Conservation (phyloP, 495 filamentous ascomycete species). For the Podospora australis region DNA sequence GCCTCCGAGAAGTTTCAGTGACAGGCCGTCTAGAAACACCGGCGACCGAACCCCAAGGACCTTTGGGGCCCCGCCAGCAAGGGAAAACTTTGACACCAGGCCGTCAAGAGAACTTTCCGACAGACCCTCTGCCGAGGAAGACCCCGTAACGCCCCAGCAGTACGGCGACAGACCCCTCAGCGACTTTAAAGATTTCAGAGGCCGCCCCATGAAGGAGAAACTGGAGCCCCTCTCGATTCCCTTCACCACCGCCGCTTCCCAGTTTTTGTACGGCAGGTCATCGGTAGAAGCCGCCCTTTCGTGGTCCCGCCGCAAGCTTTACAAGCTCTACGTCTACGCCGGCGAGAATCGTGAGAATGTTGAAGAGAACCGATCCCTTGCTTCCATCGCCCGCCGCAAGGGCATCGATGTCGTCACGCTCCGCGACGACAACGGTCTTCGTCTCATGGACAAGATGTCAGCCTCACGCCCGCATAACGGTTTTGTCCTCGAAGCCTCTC, state of each 20-base stretch:
- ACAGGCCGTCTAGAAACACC: neutral
- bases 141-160: neutral
- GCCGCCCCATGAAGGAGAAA: constrained; percentile 2
- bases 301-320: constrained; percentile 61
- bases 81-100: neutral
- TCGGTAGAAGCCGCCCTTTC: constrained; percentile 77
- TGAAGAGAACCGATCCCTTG: constrained; percentile 40
- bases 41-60: neutral
- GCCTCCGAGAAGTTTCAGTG: neutral
- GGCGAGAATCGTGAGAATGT: constrained; percentile 42
- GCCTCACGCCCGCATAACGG: constrained; percentile 84
- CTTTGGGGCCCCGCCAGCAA: neutral
- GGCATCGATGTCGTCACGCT: constrained; percentile 49
- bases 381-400: constrained; percentile 51
- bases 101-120: neutral
- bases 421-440: constrained; percentile 40
- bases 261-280: constrained; percentile 82
- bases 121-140: too few species aligned
- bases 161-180: neutral
- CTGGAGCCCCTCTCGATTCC: constrained; percentile 53
- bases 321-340: constrained; percentile 74
- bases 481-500: constrained; percentile 80
- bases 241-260: constrained; percentile 78
- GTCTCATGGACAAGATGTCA: constrained; percentile 76
- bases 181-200: neutral